These are phyloP conservation scores for Pleurostoma richardsiae DNA, from an alignment of 2,329 filamentous ascomycete genomes.

Conservation along the genomic window DNA sequence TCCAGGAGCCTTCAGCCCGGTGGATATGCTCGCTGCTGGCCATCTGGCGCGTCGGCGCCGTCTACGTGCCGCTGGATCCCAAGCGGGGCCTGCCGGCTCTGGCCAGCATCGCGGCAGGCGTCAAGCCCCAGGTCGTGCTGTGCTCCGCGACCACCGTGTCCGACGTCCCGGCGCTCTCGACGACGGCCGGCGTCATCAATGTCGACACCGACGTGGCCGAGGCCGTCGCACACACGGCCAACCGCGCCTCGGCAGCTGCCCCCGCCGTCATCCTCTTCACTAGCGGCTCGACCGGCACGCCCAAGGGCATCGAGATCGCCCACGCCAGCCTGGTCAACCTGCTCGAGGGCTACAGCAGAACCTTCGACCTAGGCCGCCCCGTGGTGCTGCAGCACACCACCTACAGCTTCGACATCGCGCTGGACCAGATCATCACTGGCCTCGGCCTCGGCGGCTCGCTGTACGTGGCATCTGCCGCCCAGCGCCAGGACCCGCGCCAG, in stretches of 20 bases:
- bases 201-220: no score
- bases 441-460: conserved; percentile 22
- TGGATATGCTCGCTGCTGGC: conserved; percentile 32
- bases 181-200: no score
- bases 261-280: conserved; percentile 25
- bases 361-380: conserved; percentile 18
- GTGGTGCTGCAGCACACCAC: conserved; percentile 26
- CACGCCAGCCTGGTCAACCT: conserved; percentile 22
- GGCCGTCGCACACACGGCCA: no score
- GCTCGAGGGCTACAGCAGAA: conserved; percentile 14
- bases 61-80: conserved; percentile 35
- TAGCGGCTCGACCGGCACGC: conserved; percentile 23
- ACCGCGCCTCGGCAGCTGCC: background rate
- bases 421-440: conserved; percentile 19
- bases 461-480: conserved; percentile 15
- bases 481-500: conserved; percentile 23
- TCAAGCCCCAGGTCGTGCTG: conserved; percentile 17
- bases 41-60: conserved; percentile 28
- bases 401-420: conserved; percentile 33
- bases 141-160: conserved; percentile 5
- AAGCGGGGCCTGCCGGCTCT: conserved; percentile 22
- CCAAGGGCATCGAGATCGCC: conserved; percentile 33
- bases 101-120: conserved; percentile 18
- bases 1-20: conserved; percentile 27
- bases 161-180: background rate